These are phyloP conservation scores for Adansonia digitata DNA, from an alignment of 345 rosid species.

Conservation along the genomic window DNA sequence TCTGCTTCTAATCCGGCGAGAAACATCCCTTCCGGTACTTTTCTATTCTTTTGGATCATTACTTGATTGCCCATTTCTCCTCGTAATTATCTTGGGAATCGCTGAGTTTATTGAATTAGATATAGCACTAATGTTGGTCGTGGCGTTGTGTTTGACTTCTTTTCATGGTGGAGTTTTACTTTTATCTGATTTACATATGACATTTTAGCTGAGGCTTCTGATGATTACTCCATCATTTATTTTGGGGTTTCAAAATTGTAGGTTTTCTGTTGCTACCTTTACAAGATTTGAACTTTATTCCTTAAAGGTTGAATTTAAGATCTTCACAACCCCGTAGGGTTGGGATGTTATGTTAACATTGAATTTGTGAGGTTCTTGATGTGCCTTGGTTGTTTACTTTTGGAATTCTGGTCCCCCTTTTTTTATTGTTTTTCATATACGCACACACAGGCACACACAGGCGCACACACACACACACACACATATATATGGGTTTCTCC, in stretches of 20 bases:
- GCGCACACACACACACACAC: too few species aligned
- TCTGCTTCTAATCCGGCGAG: constrained; percentile 21
- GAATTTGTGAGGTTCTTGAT: background rate
- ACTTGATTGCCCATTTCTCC: background rate
- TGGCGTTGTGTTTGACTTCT: background rate
- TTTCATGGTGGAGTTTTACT: background rate
- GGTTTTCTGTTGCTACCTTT: background rate
- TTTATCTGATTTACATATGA: background rate
- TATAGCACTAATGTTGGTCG: background rate
- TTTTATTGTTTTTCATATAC: background rate
- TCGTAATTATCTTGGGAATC: background rate
- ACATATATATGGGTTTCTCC: background rate
- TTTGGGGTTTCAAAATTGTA: background rate
- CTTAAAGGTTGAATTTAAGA: too few species aligned
- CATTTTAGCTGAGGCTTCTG: background rate
- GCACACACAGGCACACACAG: too few species aligned
- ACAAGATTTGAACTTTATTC: background rate
- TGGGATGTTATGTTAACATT: background rate
- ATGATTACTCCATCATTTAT: background rate
- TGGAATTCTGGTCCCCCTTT: background rate
- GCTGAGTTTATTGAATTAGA: background rate
- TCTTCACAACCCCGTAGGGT: background rate
- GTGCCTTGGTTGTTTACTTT: background rate
- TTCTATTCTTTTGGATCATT: background rate
- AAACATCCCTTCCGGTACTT: constrained; percentile 23